These are phyloP conservation scores for Chondrus crispus DNA, from an alignment of 23 red algal species.

Conservation along the genomic window DNA sequence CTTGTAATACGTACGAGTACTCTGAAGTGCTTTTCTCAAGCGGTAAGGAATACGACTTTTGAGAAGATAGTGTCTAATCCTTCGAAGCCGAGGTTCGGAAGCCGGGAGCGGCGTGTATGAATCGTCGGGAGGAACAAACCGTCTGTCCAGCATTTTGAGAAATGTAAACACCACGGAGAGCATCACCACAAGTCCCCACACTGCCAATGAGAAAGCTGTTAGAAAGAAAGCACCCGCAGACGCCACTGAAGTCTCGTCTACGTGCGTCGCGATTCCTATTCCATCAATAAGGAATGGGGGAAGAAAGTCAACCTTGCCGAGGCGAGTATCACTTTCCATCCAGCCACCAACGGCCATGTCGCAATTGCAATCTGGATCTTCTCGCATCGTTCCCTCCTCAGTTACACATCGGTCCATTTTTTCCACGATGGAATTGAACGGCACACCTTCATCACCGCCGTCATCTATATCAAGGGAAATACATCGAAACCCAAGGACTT, in stretches of 20 bases:
- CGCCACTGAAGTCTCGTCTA: background rate
- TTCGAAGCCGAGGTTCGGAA: background rate
- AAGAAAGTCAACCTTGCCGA: constrained; percentile 9
- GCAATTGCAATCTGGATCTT: constrained; percentile 20
- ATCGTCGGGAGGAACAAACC: background rate
- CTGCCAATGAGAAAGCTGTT: background rate
- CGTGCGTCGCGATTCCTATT: background rate
- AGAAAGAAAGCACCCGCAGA: constrained; percentile 12
- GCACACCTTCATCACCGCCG: background rate
- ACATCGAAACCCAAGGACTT: background rate
- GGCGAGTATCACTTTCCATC: background rate
- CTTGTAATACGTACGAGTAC: background rate
- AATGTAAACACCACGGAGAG: background rate
- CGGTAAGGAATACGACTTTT: background rate
- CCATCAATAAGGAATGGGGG: constrained; percentile 29
- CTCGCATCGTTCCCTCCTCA: background rate
- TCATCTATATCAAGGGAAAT: background rate
- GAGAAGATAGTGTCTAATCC: background rate
- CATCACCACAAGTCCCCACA: background rate
- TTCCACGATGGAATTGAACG: background rate
- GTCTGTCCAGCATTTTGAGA: constrained; percentile 13
- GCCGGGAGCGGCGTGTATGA: background rate
- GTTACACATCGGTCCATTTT: background rate
- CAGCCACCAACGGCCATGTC: constrained; percentile 35
- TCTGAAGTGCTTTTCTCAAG: background rate